These are phyloP conservation scores for Kazachstania sp. DNA, from an alignment of 1,139 yeast species.

Conservation along the genomic window DNA sequence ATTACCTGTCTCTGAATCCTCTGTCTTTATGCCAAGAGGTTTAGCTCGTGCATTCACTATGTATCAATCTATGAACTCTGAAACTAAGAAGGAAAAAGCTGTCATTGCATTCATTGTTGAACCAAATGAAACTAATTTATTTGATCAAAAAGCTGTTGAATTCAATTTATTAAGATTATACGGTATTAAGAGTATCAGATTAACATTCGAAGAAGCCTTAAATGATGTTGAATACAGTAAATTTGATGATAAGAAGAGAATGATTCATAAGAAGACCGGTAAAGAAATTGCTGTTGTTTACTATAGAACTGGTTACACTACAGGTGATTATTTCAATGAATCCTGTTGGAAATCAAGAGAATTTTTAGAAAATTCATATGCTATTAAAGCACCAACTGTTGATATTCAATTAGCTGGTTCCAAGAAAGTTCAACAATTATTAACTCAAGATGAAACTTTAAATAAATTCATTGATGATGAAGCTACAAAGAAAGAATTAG, in stretches of 20 bases:
- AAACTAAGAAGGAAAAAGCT: constrained; percentile 9
- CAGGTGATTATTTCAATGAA: constrained; percentile 55
- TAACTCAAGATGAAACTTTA: constrained; percentile 50
- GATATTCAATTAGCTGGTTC: constrained; percentile 87
- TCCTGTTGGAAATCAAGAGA: constrained; percentile 72
- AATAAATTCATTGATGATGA: constrained; percentile 37
- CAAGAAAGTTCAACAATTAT: constrained; percentile 82
- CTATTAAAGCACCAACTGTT: constrained; percentile 86
- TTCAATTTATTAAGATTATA: constrained; percentile 51
- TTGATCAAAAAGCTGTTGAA: constrained; percentile 84
- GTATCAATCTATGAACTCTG: constrained; percentile 7
- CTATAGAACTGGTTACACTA: constrained; percentile 82
- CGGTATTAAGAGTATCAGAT: constrained; percentile 53
- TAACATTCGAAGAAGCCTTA: constrained; percentile 56
- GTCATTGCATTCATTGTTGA: constrained; percentile 77
- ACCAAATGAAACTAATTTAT: constrained; percentile 75
- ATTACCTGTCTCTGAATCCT: constrained; percentile 63
- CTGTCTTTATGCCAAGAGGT: constrained; percentile 55
- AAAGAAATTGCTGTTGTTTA: constrained; percentile 82
- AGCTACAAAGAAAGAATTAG: constrained; percentile 32
- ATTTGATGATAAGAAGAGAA: constrained; percentile 38
- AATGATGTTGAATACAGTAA: constrained; percentile 32
- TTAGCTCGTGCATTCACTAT: constrained; percentile 46
- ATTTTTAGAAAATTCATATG: constrained; percentile 59
- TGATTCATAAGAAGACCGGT: constrained; percentile 45